Percentiles rank a stretch among this genome's conserved stretches.
Conservation (phyloP, 768 basidiomycete species). For the Floccularia luteovirens region DNA sequence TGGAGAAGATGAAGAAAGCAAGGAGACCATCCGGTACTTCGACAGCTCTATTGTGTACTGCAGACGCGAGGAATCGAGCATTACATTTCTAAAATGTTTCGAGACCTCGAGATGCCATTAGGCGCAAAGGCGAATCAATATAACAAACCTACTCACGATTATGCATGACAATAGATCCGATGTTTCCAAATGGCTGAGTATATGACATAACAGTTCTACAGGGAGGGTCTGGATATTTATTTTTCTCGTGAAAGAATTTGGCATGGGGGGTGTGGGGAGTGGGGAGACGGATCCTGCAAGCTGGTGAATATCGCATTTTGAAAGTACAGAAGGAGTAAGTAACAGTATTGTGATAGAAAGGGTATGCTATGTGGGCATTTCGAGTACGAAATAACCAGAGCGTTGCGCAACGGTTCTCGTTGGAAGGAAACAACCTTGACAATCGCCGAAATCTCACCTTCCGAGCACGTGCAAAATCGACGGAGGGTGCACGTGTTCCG, state of each 20-base stretch:
- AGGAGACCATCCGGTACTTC: constrained; percentile 34
- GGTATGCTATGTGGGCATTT: too few relatives aligned
- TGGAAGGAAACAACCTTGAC: too few relatives aligned
- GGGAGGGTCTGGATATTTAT: constrained; percentile 15
- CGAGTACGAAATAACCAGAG: too few relatives aligned
- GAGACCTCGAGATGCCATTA: constrained; percentile 23
- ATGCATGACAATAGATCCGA: constrained; percentile 26
- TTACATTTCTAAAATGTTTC: constrained; percentile 26
- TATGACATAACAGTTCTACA: constrained; percentile 28
- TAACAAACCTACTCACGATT: constrained; percentile 12
- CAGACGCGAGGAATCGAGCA: constrained; percentile 34
- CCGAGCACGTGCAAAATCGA: too few relatives aligned
- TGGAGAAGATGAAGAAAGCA: constrained; percentile 18
- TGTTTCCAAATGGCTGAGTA: constrained; percentile 24
- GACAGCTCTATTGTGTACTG: constrained; percentile 44
- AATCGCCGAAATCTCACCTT: too few relatives aligned
- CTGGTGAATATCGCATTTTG: too few relatives aligned
- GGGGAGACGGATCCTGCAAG: not conserved
- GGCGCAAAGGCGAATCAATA: not conserved
- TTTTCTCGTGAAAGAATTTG: not conserved
- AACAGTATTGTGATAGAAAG: too few relatives aligned
- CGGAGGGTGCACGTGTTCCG: too few relatives aligned
- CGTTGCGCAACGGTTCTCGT: too few relatives aligned
- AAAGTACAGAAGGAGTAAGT: too few relatives aligned
- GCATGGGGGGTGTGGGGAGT: constrained; percentile 1